Conservation (phyloP, 2,329 filamentous ascomycete species). For the Pyricularia sp. region DNA sequence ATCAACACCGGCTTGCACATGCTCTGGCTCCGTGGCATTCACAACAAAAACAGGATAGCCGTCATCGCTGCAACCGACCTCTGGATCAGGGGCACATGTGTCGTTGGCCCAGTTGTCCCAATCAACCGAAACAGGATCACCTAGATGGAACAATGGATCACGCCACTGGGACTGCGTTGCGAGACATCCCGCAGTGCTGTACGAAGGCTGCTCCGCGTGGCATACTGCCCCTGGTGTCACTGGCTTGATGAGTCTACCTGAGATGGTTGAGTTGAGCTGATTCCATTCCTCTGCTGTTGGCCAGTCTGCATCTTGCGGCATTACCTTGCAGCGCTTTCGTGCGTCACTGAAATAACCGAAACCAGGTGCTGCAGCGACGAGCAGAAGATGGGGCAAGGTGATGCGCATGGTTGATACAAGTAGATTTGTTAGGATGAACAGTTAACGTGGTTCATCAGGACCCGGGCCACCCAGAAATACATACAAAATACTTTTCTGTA, state of each 20-base stretch:
- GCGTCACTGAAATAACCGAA: background rate
- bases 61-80: conserved; percentile 21
- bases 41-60: conserved; percentile 28
- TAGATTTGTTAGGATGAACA: background rate
- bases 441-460: background rate
- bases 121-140: conserved; percentile 22
- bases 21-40: conserved; percentile 21
- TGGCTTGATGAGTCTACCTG: background rate
- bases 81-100: conserved; percentile 31
- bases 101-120: conserved; percentile 34
- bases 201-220: background rate
- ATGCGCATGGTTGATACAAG: background rate
- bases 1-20: conserved; percentile 23
- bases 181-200: background rate
- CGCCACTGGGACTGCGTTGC: conserved; percentile 11
- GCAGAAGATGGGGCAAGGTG: background rate
- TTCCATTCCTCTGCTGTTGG: background rate
- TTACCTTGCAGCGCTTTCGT: background rate
- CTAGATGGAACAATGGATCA: conserved; percentile 19
- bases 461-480: no score
- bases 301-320: background rate
- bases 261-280: background rate
- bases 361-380: background rate
- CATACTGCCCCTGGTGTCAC: conserved; percentile 1
- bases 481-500: no score